Base-by-base conservation (phyloP, 345 rosid genomes). In the Reutealis trisperma region DNA sequence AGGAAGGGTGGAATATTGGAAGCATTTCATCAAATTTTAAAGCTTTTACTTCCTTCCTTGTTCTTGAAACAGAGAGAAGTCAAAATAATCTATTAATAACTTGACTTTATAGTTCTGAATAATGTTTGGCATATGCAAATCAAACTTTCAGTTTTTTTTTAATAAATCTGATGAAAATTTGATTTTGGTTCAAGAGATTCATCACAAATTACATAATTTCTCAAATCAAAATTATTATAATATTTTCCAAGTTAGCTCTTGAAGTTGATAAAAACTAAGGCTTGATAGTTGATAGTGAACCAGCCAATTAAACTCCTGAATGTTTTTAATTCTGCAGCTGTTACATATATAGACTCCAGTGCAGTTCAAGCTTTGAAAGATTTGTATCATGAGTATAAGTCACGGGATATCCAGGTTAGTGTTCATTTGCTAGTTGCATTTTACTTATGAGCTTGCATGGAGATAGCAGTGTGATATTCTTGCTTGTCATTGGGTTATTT, bases 331-430 rank as follows among this genome's bases (percentile, higher is more conserved):
- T 57, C 45, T 67, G 83, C 90, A 96, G 98, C 99, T 69, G 92
- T 93, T 16, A 90, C 99, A 2, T 91, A 93, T 81, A 86, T 93
- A 60, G 98, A 92, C 82, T 89, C 97, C 6, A 96, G 94, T 67
- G 98, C 97, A 32, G 94, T 93, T 83, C 96, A 93, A 87, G 98
- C 99, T 73, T 78, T 92, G 81, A 96, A 93, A 82, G 99, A 93
- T 62, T 79, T 96, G 87, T 75, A 96, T 81, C 94, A 92, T 30
- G 98, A 96, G 78, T 96, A 96, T 79, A 90, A 88, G 86, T 82
- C 94, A 24, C 87, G 94, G 69, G 94, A 88, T 78, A 89, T 96
- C 24, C 94, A 96, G 95, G 98, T 96, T 45, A 11, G 42, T 42
- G 34, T 77, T 63, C 25, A 5, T 9, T 57, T 63, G 32, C 18